Base-by-base conservation (phyloP, 495 filamentous ascomycete genomes). In the Penicillium ucsense region DNA sequence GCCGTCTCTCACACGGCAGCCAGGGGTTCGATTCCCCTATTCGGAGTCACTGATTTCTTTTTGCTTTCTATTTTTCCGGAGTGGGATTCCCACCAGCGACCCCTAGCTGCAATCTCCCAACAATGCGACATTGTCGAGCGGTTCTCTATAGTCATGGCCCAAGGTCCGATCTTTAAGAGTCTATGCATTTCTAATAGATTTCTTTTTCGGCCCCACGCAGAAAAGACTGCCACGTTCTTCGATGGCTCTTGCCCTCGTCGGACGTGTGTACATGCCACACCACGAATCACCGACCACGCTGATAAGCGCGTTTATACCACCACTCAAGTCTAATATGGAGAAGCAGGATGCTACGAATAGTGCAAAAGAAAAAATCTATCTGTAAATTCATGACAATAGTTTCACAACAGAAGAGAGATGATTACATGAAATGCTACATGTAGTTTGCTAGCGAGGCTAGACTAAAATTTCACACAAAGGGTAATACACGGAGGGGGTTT, bases 371-470 rank as follows among this genome's bases (percentile, higher is more conserved):
- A 27, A 31, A 40, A 41, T 47, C 35, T 47, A 36, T 28, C 38
- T 28, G 5, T 38, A n/a, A 45, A 41, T 57, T 62, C 56, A 61
- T 46, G 9, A 35, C 9, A 9, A 34, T 10, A 45, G 20, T 20
- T 20, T 20, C 20, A 36, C 33, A 36, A 48, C 31, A 35, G 43
- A 66, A 46, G 56, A 60, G 20, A 63, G 52, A 63, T 57, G 61
- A 64, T 62, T 64, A 65, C 61, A 63, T 60, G 61, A 68, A 69
- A 69, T 68, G 64, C 64, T 68, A 71, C 67, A 70, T 65, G 64
- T 66, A 58, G 55, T 54, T 64, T 63, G 62, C 66, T 66, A 70
- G 68, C 65, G 30, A 31, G 45, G 63, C 62, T 69, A 69, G 65
- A 56, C 63, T 69, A 66, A 55, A 59, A 33, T 43, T 49, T 46